Conservation (phyloP, 2,329 filamentous ascomycete species). For the Sarocladiaceae sp. region DNA sequence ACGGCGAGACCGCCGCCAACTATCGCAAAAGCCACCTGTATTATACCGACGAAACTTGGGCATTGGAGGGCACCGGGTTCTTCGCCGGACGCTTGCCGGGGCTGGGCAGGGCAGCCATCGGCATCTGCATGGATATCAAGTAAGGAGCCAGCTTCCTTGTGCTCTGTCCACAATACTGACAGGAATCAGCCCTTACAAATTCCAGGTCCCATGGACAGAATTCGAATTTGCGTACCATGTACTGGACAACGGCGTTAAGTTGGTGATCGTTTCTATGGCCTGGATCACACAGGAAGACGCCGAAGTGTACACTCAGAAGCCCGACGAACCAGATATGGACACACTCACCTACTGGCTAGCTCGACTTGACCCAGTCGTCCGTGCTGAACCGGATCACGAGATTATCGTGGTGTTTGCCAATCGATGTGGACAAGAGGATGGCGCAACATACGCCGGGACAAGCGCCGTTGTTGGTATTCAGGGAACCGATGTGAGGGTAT, state of each 20-base stretch:
- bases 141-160: constrained; percentile 23
- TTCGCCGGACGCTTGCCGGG: constrained; percentile 37
- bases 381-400: constrained; percentile 44
- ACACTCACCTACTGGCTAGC: constrained; percentile 71
- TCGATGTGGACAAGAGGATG: constrained; percentile 59
- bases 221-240: constrained; percentile 49
- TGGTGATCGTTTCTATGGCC: constrained; percentile 71
- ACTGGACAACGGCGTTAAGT: constrained; percentile 46
- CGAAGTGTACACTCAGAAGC: constrained; percentile 37
- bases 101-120: constrained; percentile 47
- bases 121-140: constrained; percentile 58
- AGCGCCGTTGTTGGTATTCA: constrained; percentile 64
- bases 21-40: constrained; percentile 57
- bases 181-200: constrained; percentile 27
- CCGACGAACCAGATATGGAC: constrained; percentile 60
- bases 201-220: constrained; percentile 29
- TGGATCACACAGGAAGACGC: constrained; percentile 60
- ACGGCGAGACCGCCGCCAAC: constrained; percentile 55
- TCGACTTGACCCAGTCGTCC: constrained; percentile 60
- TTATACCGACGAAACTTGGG: constrained; percentile 56
- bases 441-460: constrained; percentile 65
- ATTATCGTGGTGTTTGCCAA: constrained; percentile 67
- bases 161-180: not conserved
- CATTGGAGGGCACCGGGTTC: constrained; percentile 50
- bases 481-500: constrained; percentile 59